Evolutionary conservation across 495 filamentous ascomycete species (phyloP), one percentile per base, ranked within the genome.

Genomic region (Antarctomyces pellizariae): DNA sequence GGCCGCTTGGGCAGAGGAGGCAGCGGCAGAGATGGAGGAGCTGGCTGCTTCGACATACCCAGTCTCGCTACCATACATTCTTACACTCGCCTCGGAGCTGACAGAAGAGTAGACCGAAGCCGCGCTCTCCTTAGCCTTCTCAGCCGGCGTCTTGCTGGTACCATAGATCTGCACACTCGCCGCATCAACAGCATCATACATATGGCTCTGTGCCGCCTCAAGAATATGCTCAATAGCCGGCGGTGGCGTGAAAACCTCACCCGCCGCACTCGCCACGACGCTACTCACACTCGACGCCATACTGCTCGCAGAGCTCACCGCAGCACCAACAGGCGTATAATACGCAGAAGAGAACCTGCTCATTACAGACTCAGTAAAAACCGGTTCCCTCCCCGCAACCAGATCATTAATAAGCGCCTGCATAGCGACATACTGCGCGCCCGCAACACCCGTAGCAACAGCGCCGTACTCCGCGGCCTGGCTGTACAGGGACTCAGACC

Each of bases 301-400:
- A 32, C 56, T 63, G 3, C 59, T 64, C 4, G 57, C 62, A 13
- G 57, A 56, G 1, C 62, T 56, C 3, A 56, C 45, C 8, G 42
- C 48, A 8, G 42, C 37, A 17, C 41, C 43, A 29, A 38, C 15
- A 24, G 47, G 16, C 55, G 64, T 39, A 18, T 32, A 36, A 24
- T 68, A 66, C 0, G 68, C 75, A 2, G 62, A 64, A 17, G 57
- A 59, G 4, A 92, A 57, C 12, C 71, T 62, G 29, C 53, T 67
- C 52, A 80, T 62, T 0, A 83, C 71, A 31, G 71, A 75, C 36
- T 92, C 77, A 0, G 74, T 78, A 38, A 77, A 91, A 8, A 68
- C 61, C 3, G 77, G 73, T 43, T 91, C 76, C 46, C 70, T 75
- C 13, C 75, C 82, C 24, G 52, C 42, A 14, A 92, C 50, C 2